phyloP scores from a whole-genome alignment of 805 yeast species.

The Starmerella floricola region DNA sequence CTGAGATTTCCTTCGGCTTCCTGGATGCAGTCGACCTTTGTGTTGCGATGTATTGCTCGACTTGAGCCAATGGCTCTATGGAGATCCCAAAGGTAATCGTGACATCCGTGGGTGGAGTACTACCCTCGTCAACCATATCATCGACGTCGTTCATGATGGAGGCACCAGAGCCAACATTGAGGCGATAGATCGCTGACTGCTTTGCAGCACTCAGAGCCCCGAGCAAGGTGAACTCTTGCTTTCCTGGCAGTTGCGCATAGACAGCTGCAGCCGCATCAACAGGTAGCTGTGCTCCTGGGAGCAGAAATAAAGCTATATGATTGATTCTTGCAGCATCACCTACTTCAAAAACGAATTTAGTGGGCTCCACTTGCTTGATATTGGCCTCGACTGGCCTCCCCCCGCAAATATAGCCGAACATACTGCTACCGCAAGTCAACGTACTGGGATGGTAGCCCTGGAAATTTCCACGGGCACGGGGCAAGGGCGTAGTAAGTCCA shows the following conservation, averaged over 20 bases:
- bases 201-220: conserved; percentile 38
- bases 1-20: conserved; percentile 9
- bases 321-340: conserved; percentile 54
- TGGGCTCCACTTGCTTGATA: conserved; percentile 48
- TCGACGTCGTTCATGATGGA: conserved; percentile 34
- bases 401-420: conserved; percentile 70
- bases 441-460: too few relatives aligned
- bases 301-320: conserved; percentile 69
- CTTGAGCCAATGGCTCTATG: conserved; percentile 64
- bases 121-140: conserved; percentile 47
- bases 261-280: conserved; percentile 68
- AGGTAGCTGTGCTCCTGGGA: conserved; percentile 69
- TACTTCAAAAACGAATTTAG: conserved; percentile 53
- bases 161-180: conserved; percentile 37
- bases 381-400: conserved; percentile 46
- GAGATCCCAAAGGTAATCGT: conserved; percentile 66
- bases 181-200: conserved; percentile 84
- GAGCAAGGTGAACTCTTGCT: conserved; percentile 30
- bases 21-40: conserved; percentile 7
- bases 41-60: conserved; percentile 40
- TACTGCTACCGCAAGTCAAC: conserved; percentile 22
- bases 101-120: conserved; percentile 28
- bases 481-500: too few relatives aligned
- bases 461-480: too few relatives aligned
- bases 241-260: conserved; percentile 66